Conservation (phyloP, 306 rosid genomes). For the Castanospermum australe region DNA sequence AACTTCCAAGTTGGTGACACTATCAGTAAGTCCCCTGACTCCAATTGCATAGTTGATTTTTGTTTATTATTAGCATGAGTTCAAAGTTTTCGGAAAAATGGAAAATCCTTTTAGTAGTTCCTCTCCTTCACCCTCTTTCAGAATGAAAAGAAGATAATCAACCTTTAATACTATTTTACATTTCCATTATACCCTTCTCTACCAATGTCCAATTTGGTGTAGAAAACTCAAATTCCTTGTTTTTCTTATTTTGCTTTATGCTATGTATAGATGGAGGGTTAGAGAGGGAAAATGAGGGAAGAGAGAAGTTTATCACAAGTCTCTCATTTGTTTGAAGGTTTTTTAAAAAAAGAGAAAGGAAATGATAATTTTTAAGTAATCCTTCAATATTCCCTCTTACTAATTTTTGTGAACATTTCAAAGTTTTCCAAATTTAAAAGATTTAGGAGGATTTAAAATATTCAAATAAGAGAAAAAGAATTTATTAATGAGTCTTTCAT, state of each 20-base stretch:
- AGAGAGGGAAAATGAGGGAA: no score
- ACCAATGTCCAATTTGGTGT: background rate
- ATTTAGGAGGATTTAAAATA: no score
- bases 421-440: no score
- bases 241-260: background rate
- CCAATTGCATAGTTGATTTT: conserved; percentile 7
- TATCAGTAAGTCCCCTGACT: conserved; percentile 55
- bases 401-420: no score
- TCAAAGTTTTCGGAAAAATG: background rate
- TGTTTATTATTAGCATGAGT: background rate
- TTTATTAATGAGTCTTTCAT: no score
- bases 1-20: conserved; percentile 71
- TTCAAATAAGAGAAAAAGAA: no score
- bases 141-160: background rate
- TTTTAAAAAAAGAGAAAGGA: no score
- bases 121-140: background rate
- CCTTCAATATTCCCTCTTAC: no score
- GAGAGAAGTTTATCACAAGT: no score
- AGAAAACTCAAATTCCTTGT: background rate
- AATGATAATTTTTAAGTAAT: no score
- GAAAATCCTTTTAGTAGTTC: background rate
- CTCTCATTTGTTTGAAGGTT: no score
- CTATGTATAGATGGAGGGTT: no score
- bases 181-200: background rate
- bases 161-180: background rate